phyloP scores from a whole-genome alignment of 1,284 basidiomycete genomes.

The Cystobasidiaceae sp. region DNA sequence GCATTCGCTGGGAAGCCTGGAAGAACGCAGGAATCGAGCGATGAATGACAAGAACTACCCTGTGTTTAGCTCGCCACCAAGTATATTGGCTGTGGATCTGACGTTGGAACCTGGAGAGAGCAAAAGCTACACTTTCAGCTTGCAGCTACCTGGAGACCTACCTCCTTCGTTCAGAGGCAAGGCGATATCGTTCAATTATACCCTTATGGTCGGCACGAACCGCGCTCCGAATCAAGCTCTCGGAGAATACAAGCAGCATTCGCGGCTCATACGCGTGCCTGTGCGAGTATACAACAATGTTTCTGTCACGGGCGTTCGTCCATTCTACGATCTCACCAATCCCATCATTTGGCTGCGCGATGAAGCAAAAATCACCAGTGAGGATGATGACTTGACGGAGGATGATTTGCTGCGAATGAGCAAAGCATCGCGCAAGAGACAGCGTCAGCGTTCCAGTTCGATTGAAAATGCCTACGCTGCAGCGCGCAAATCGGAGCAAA shows the following conservation, averaged over 20 bases:
- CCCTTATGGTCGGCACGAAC: conserved; percentile 78
- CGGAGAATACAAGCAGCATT: conserved; percentile 45
- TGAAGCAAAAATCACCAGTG: conserved; percentile 39
- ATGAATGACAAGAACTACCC: conserved; percentile 65
- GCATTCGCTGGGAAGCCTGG: conserved; percentile 48
- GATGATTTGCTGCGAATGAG: neutral
- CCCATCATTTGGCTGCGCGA: conserved; percentile 47
- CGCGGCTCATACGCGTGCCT: conserved; percentile 78
- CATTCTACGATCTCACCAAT: conserved; percentile 49
- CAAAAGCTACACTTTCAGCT: conserved; percentile 69
- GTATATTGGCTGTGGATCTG: conserved; percentile 78
- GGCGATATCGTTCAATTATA: conserved; percentile 77
- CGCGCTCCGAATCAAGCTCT: conserved; percentile 52
- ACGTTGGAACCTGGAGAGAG: conserved; percentile 70
- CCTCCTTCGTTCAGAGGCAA: conserved; percentile 87
- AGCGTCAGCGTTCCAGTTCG: conserved; percentile 14
- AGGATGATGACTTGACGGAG: conserved; percentile 28
- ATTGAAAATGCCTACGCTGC: conserved; percentile 27
- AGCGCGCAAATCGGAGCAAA: conserved; percentile 19
- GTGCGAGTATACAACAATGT: conserved; percentile 82
- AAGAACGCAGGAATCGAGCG: conserved; percentile 51
- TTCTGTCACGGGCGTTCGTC: conserved; percentile 47
- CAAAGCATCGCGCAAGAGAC: neutral
- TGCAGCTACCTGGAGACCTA: conserved; percentile 67
- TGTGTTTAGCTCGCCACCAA: conserved; percentile 71